Evolutionary conservation across 2,329 filamentous ascomycete species (phyloP).

Genomic region (Diaporthe ampelina): DNA sequence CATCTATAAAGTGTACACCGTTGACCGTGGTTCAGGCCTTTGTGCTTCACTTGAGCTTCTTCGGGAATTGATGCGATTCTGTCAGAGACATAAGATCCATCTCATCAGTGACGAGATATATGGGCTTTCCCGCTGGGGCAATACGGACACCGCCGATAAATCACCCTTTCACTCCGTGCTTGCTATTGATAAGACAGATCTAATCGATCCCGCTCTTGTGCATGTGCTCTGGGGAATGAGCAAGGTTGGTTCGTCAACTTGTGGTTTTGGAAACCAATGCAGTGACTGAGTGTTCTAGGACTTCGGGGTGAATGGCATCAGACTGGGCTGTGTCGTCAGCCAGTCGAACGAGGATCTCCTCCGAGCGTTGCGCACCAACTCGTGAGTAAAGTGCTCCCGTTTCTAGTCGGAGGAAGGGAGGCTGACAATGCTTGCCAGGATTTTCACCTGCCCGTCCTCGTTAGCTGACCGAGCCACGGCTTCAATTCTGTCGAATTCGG

Average conservation of each 20-base stretch:
- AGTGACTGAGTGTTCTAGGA: not conserved
- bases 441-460: not conserved
- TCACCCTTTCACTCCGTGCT: not conserved
- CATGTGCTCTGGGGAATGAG: not conserved
- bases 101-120: not conserved
- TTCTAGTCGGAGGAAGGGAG: not conserved
- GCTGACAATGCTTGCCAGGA: not conserved
- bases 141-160: not conserved
- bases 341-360: not conserved
- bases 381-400: not conserved
- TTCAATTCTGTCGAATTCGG: not conserved
- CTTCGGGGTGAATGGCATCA: not conserved
- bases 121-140: not conserved
- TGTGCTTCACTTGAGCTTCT: not conserved
- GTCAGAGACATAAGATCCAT: not conserved
- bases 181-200: not conserved
- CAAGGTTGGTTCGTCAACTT: not conserved
- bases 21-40: not conserved
- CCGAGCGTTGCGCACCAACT: not conserved
- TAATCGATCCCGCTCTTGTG: not conserved
- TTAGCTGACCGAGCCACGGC: not conserved
- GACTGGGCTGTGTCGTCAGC: not conserved
- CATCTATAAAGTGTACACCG: no score
- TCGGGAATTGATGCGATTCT: not conserved
- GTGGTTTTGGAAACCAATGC: no score